Conservation (phyloP, 805 yeast species). For the Peterozyma xylosa region DNA sequence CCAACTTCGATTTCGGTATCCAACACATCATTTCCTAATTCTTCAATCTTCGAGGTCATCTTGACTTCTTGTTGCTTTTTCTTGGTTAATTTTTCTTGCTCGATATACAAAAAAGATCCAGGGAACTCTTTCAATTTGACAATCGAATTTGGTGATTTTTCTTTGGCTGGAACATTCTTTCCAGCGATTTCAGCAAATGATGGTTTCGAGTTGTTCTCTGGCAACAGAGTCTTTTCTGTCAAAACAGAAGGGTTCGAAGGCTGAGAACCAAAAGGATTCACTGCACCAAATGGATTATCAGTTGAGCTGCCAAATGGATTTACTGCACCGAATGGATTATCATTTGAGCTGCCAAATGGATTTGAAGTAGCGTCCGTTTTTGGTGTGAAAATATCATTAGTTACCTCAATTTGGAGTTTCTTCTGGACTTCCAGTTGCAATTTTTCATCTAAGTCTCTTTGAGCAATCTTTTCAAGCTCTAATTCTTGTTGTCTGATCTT, state of each 20-base stretch:
- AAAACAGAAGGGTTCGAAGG: too few relatives aligned
- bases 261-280: slow-evolving; percentile 12
- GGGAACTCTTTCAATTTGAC: slow-evolving; percentile 43
- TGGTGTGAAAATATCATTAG: slow-evolving; percentile 21
- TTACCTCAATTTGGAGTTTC: slow-evolving; percentile 27
- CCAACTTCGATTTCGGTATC: slow-evolving; percentile 32
- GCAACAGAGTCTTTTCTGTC: slow-evolving; percentile 1
- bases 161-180: background rate
- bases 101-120: slow-evolving; percentile 65
- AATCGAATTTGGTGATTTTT: slow-evolving; percentile 4
- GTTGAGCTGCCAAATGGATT: slow-evolving; percentile 7
- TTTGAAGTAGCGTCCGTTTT: slow-evolving; percentile 22
- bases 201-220: slow-evolving; percentile 9
- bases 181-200: slow-evolving; percentile 20
- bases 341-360: slow-evolving; percentile 10
- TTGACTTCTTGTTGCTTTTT: slow-evolving; percentile 23
- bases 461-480: slow-evolving; percentile 31
- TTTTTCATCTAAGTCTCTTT: slow-evolving; percentile 34
- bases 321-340: slow-evolving; percentile 22
- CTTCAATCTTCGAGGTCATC: slow-evolving; percentile 31
- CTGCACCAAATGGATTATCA: slow-evolving; percentile 22
- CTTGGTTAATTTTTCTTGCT: slow-evolving; percentile 56
- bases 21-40: slow-evolving; percentile 39
- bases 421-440: slow-evolving; percentile 33
- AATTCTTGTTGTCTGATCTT: slow-evolving; percentile 31